Evolutionary conservation across 1,284 basidiomycete genomes (phyloP), one percentile per base, ranked within the genome.

Genomic region (Tilletia horrida): DNA sequence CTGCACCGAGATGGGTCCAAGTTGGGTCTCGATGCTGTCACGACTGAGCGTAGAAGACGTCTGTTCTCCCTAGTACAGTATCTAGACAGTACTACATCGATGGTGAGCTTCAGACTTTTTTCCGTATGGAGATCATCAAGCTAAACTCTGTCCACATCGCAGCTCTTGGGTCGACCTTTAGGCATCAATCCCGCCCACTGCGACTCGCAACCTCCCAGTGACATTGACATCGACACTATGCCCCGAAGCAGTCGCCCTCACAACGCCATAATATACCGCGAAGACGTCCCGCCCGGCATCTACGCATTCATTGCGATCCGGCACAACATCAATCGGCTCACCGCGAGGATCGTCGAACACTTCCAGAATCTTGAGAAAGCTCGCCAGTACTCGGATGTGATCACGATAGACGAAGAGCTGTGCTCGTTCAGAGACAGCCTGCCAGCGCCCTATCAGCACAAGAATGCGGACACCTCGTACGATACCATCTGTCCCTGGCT

Each of bases 31-130:
- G 69, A 92, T 69, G 87, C 90, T 3, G 85, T 88, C 67, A 88
- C 90, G 71, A 89, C 91, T 3, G 93, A 97, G 84, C 92, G 95
- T 75, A 87, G 94, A 62, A 87, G 93, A 66, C 87, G 93, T 29
- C 88, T 96, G 73, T 97, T 93, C 93, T 90, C 91, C 11, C 92
- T 94, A 80, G 85, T 96, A 3, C 95, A 93, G 79, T 92, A 95
- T 79, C 91, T 91, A 2, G 93, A 97, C 82, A 88, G 92, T 57
- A 92, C 91, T 2, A 92, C 91, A 81, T 91, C 91, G n/a, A 85
- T 97, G 73, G 55, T 59, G 55, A 59, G 55, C 31, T 13, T n/a
- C n/a, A n/a, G n/a, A 13, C 18, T 52, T 23, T 23, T 23, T 3
- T 23, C 50, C 90, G 93, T 35, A 4, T n/a, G 14, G 27, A 21